Conservation (phyloP, 2,329 filamentous ascomycete genomes). For the Penicillium janthinellum region DNA sequence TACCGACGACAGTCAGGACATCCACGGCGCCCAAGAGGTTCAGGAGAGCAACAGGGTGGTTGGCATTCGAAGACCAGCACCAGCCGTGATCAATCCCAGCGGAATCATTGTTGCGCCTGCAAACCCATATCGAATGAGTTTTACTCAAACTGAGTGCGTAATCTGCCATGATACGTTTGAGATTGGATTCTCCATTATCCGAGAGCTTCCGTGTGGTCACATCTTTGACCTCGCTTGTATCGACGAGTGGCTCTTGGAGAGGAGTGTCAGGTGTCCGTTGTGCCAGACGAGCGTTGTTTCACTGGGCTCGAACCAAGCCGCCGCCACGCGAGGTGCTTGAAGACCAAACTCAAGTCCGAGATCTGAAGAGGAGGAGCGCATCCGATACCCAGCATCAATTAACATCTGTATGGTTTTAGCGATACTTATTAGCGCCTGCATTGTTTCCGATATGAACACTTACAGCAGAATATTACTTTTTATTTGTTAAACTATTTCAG, state of each 20-base stretch:
- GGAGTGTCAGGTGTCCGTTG: conserved; percentile 84
- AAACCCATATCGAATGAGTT: conserved; percentile 35
- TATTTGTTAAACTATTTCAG: too few relatives aligned
- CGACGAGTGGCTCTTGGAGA: conserved; percentile 75
- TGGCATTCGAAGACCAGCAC: conserved; percentile 14
- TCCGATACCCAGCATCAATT: neutral
- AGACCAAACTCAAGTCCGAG: neutral
- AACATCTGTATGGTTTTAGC: neutral
- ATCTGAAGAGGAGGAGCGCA: neutral
- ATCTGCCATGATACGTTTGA: conserved; percentile 86
- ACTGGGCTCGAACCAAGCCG: conserved; percentile 61
- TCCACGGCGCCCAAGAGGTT: neutral
- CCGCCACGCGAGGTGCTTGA: conserved; percentile 54
- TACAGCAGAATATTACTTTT: neutral
- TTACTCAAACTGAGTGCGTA: conserved; percentile 80
- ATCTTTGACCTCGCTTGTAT: conserved; percentile 94
- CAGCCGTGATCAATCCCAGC: conserved; percentile 16
- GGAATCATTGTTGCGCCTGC: conserved; percentile 2
- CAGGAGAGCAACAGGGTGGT: neutral
- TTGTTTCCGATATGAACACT: neutral
- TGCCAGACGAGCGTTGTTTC: conserved; percentile 86
- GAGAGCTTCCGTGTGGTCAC: conserved; percentile 85
- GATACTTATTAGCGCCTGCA: neutral
- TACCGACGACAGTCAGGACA: neutral
- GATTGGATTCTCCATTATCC: conserved; percentile 69